Evolutionary conservation across 345 rosid species (phyloP).

Genomic region (Heritiera fomes): DNA sequence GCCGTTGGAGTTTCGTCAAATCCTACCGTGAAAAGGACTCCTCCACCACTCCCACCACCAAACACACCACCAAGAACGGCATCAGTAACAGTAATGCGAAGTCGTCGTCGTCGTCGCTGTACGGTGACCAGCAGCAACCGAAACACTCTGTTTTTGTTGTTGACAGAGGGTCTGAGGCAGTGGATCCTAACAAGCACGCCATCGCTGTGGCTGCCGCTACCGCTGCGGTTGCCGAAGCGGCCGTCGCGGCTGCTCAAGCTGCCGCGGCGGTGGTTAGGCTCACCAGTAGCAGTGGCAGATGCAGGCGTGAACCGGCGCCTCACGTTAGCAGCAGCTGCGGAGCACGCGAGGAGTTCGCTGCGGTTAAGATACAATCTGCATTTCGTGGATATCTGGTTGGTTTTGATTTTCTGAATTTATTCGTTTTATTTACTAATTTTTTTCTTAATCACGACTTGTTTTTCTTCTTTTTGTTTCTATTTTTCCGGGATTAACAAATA

Average conservation of each 20-base stretch:
- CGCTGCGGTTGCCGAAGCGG: constrained; percentile 79
- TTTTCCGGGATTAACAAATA: constrained; percentile 27
- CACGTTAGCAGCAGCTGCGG: constrained; percentile 35
- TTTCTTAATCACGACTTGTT: too few species aligned
- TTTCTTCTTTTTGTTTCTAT: neutral
- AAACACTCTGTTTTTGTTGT: constrained; percentile 4
- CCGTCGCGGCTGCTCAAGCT: constrained; percentile 75
- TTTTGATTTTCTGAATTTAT: neutral
- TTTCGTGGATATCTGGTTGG: constrained; percentile 93
- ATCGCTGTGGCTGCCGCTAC: constrained; percentile 82
- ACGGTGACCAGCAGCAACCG: constrained; percentile 18
- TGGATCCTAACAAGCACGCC: constrained; percentile 52
- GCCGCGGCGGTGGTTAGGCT: constrained; percentile 74
- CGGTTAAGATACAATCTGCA: constrained; percentile 74
- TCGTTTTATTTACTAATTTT: neutral
- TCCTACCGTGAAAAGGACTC: constrained; percentile 53
- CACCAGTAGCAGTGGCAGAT: constrained; percentile 72
- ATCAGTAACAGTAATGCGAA: neutral
- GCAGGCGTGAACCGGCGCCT: constrained; percentile 30
- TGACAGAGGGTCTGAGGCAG: constrained; percentile 20
- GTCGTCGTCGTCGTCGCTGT: neutral
- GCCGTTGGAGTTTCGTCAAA: constrained; percentile 89
- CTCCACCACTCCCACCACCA: constrained; percentile 3
- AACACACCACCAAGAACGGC: constrained; percentile 12
- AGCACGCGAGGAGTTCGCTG: constrained; percentile 47